Conservation (phyloP, 108 stramenopile species). For the Phaeodactylum tricornutum region DNA sequence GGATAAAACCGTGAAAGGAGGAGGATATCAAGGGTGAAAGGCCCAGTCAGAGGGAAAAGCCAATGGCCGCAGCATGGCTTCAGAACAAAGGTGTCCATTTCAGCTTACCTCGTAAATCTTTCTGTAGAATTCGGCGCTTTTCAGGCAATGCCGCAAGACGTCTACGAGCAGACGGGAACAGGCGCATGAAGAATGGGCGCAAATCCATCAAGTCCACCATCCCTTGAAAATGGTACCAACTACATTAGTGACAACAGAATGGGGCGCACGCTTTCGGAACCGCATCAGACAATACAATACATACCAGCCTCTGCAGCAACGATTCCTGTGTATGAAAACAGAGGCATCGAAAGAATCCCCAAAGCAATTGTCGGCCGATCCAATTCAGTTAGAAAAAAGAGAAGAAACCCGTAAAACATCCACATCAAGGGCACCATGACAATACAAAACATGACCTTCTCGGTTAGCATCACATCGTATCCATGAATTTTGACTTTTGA, state of each 20-base stretch:
- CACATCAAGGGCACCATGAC: conserved; percentile 92
- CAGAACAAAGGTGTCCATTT: no score
- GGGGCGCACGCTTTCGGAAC: no score
- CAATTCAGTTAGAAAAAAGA: conserved; percentile 60
- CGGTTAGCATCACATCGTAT: conserved; percentile 91
- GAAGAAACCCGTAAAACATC: conserved; percentile 72
- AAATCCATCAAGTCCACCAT: conserved; percentile 94
- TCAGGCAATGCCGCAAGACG: conserved; percentile 56
- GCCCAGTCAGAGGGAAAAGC: no score
- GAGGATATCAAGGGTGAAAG: no score
- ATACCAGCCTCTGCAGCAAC: conserved; percentile 77
- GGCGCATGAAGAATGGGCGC: conserved; percentile 66
- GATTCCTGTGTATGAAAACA: conserved; percentile 91
- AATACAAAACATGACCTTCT: conserved; percentile 91
- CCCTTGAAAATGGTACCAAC: conserved; percentile 67
- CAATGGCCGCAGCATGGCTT: no score
- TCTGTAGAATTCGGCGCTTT: conserved; percentile 46
- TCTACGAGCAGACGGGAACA: conserved; percentile 61
- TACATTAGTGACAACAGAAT: no score
- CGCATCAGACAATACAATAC: no score
- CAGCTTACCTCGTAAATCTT: conserved; percentile 60
- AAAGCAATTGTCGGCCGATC: conserved; percentile 75
- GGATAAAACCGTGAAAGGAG: no score
- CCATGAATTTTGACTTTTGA: conserved; percentile 91
- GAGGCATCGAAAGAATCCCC: conserved; percentile 69